A percentile compares a stretch with the other conserved stretches of the same genome.
Evolutionary conservation across 768 basidiomycete species (phyloP).

Genomic region (Omphalotus guepiniiformis): DNA sequence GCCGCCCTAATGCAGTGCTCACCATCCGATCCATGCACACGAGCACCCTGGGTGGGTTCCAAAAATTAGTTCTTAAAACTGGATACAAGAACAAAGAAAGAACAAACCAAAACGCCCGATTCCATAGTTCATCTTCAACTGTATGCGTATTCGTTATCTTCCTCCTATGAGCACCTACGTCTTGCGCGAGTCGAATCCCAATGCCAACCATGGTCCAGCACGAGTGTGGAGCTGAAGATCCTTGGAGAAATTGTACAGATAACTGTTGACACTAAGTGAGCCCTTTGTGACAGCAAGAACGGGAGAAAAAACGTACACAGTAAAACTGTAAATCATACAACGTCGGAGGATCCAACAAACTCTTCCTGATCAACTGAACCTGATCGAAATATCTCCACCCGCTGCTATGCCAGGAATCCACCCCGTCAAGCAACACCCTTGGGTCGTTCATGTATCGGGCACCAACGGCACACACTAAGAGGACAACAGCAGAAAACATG

Average conservation of each 20-base stretch:
- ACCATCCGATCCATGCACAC: constrained; percentile 13
- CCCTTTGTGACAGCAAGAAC: background rate
- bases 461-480: constrained; percentile 71
- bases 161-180: constrained; percentile 46
- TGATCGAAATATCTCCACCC: constrained; percentile 72
- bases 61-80: background rate
- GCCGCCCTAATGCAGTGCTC: constrained; percentile 46
- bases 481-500: constrained; percentile 53
- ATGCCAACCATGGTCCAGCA: constrained; percentile 68
- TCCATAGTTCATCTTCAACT: constrained; percentile 14
- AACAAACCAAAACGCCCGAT: constrained; percentile 13
- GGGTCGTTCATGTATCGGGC: constrained; percentile 56
- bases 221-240: constrained; percentile 56
- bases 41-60: constrained; percentile 8
- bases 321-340: constrained; percentile 76
- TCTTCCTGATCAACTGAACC: constrained; percentile 59
- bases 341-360: constrained; percentile 57
- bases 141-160: constrained; percentile 16
- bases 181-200: constrained; percentile 46
- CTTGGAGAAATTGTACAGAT: constrained; percentile 49
- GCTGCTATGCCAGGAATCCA: constrained; percentile 36
- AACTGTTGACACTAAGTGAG: constrained; percentile 31
- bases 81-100: background rate
- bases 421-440: constrained; percentile 42
- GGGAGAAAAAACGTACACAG: constrained; percentile 32